These are phyloP conservation scores for Pachyrhizus erosus DNA, from an alignment of 306 rosid species.

Conservation along the genomic window DNA sequence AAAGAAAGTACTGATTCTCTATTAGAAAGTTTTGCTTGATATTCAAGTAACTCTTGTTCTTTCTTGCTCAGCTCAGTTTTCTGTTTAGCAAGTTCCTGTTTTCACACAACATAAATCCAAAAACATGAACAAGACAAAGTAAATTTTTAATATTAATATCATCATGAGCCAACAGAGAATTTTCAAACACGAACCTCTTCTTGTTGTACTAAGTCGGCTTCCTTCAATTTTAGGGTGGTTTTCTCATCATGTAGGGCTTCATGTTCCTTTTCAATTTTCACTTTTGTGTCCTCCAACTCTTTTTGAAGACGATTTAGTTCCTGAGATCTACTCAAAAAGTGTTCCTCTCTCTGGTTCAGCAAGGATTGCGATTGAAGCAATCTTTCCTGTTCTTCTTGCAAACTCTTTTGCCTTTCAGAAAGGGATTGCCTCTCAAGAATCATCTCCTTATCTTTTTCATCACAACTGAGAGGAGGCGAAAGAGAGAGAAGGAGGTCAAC, in stretches of 20 bases:
- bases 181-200: slow-evolving; percentile 68
- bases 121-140: slow-evolving; percentile 38
- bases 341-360: slow-evolving; percentile 83
- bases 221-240: slow-evolving; percentile 63
- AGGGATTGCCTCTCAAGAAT: slow-evolving; percentile 80
- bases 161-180: slow-evolving; percentile 33
- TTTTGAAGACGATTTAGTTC: slow-evolving; percentile 77
- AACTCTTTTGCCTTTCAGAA: slow-evolving; percentile 77
- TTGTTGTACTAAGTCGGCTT: slow-evolving; percentile 60
- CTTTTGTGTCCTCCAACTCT: slow-evolving; percentile 69
- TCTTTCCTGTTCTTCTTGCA: slow-evolving; percentile 88
- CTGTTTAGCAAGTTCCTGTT: slow-evolving; percentile 65
- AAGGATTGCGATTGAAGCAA: slow-evolving; percentile 81
- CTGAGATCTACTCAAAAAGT: slow-evolving; percentile 66
- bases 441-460: slow-evolving; percentile 81
- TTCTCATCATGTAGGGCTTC: slow-evolving; percentile 65
- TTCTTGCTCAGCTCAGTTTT: slow-evolving; percentile 65
- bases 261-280: slow-evolving; percentile 59
- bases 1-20: slow-evolving; percentile 74
- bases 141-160: slow-evolving; percentile 30
- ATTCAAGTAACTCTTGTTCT: slow-evolving; percentile 73
- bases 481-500: slow-evolving; percentile 36
- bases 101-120: slow-evolving; percentile 38
- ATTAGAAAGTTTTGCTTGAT: slow-evolving; percentile 67
- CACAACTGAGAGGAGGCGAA: slow-evolving; percentile 61